Conservation (phyloP, 2,329 filamentous ascomycete species). For the Aaosphaeria pasadenensis region DNA sequence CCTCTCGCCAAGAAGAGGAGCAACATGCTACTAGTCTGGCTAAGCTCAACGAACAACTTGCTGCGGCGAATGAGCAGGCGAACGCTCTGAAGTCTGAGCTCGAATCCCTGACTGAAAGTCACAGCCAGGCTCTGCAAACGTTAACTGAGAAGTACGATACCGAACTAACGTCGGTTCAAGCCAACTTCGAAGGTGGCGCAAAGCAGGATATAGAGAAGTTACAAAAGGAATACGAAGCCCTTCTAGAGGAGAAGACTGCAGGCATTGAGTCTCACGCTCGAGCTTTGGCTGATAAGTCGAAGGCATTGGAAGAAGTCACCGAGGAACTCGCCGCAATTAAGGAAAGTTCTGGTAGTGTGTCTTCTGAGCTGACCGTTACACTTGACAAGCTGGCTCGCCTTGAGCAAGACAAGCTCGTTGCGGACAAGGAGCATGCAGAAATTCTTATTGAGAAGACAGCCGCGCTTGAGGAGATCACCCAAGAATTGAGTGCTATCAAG, state of each 20-base stretch:
- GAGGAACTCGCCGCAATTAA: slow-evolving; percentile 16
- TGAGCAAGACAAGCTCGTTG: background rate
- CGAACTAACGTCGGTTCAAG: slow-evolving; percentile 33
- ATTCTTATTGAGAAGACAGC: background rate
- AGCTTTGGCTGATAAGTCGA: slow-evolving; percentile 13
- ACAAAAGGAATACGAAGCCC: slow-evolving; percentile 27
- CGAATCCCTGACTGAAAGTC: slow-evolving; percentile 20
- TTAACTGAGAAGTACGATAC: slow-evolving; percentile 32
- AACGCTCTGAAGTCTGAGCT: slow-evolving; percentile 26
- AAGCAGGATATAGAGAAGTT: slow-evolving; percentile 30
- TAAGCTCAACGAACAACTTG: slow-evolving; percentile 22
- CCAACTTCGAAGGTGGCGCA: slow-evolving; percentile 34
- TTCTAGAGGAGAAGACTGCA: slow-evolving; percentile 27
- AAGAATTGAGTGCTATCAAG: background rate
- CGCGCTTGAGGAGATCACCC: background rate
- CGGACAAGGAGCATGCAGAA: background rate
- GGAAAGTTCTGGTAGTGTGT: slow-evolving; percentile 20
- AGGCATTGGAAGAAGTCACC: slow-evolving; percentile 17
- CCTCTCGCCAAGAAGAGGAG: slow-evolving; percentile 22
- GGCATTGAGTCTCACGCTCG: slow-evolving; percentile 20
- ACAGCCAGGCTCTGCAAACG: slow-evolving; percentile 25
- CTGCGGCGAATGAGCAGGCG: slow-evolving; percentile 22
- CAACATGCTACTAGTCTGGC: slow-evolving; percentile 21
- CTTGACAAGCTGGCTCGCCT: slow-evolving; percentile 20
- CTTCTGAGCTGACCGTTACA: slow-evolving; percentile 19